A percentile compares a stretch with the other conserved stretches of the same genome.
Conservation (phyloP, 495 filamentous ascomycete genomes). For the Tuber microsphaerosporum region DNA sequence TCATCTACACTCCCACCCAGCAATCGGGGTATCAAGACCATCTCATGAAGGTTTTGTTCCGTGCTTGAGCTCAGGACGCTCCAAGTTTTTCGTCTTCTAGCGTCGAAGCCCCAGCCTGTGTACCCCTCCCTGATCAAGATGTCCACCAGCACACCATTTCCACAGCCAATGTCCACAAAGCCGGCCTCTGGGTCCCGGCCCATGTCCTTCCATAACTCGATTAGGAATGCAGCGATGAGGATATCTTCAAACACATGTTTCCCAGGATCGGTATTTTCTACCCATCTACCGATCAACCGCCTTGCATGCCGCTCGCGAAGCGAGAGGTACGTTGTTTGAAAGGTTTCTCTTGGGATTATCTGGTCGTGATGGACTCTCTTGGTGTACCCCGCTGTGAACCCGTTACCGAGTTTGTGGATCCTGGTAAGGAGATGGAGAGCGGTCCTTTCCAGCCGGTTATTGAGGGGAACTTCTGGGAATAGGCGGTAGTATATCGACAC, state of each 20-base stretch:
- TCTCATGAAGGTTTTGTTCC: slow-evolving; percentile 56
- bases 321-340: slow-evolving; percentile 74
- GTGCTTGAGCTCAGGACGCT: slow-evolving; percentile 55
- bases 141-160: slow-evolving; percentile 87
- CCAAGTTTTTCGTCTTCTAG: slow-evolving; percentile 76
- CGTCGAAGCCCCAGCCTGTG: slow-evolving; percentile 83
- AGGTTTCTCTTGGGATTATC: slow-evolving; percentile 61
- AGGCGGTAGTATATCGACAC: slow-evolving; percentile 61
- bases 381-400: slow-evolving; percentile 54
- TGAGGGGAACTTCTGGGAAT: slow-evolving; percentile 49
- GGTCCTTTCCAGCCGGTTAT: slow-evolving; percentile 59
- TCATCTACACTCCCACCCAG: slow-evolving; percentile 30
- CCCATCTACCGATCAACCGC: slow-evolving; percentile 62
- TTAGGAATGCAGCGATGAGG: slow-evolving; percentile 82
- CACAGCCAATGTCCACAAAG: slow-evolving; percentile 93
- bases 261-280: slow-evolving; percentile 72
- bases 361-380: slow-evolving; percentile 73
- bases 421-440: slow-evolving; percentile 62
- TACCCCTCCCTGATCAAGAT: slow-evolving; percentile 78
- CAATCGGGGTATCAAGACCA: slow-evolving; percentile 63
- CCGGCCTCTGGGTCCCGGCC: slow-evolving; percentile 57
- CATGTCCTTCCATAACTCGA: slow-evolving; percentile 87
- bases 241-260: slow-evolving; percentile 96
- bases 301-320: slow-evolving; percentile 71
- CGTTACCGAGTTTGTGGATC: slow-evolving; percentile 69